Evolutionary conservation across 495 filamentous ascomycete genomes (phyloP), one percentile per base, ranked within the genome.

Genomic region (Physcia stellaris): DNA sequence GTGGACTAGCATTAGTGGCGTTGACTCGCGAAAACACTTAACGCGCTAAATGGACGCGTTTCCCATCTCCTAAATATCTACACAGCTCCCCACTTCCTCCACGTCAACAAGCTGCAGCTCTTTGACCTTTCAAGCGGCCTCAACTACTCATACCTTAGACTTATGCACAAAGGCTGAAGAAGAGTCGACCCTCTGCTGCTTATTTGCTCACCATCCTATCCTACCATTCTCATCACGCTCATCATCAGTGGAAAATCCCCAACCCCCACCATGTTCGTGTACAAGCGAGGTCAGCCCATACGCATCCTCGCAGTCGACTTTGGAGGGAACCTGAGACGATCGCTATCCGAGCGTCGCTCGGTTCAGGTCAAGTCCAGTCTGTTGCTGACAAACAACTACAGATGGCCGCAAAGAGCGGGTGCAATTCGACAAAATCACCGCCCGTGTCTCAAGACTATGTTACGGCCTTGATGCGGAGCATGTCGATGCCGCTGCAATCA

Each of bases 361-460:
- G 26, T 11, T 44, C 24, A 26, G 17, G 9, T n/a, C 15, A 24
- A 15, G 9, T 23, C 17, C 6, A 12, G 38, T 22, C 47, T 49
- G 47, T 63, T 27, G 60, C 52, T 17, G 33, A 40, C 43, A 50
- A 37, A 37, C 21, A 45, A 34, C 18, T 2, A 32, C 46, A 96
- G 88, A 98, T 71, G 90, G 90, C 63, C 88, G 90, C 69, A 94
- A 96, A 70, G 90, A 98, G 75, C 90, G 90, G 60, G 90, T 98
- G 40, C 90, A 98, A 60, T 98, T 98, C 69, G 90, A 98, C 68
- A 98, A 98, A 66, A 98, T 98, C 72, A 96, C 90, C 43, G 90
- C 90, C 46, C 86, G 90, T 61, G 90, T 98, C 30, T 98, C 90
- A 20, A 73, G 90, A 37, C 74, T 98, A 37, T 98, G 90, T 70